A percentile compares a stretch with the other conserved stretches of the same genome.
phyloP scores from a whole-genome alignment of 345 rosid species.

The Sonneratia alba region DNA sequence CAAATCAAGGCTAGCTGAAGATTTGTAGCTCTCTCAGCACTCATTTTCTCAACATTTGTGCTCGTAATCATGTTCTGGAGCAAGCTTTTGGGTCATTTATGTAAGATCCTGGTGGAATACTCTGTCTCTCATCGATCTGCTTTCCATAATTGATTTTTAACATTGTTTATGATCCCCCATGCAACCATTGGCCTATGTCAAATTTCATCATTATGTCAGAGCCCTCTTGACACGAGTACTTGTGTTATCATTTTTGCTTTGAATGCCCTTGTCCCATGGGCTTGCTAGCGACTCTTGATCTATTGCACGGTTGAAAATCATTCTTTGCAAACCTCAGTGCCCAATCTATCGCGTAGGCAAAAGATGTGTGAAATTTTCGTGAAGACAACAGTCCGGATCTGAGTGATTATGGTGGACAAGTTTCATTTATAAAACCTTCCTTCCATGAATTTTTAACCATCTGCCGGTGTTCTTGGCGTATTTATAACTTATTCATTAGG shows the following conservation, averaged over 20 bases:
- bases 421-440: neutral
- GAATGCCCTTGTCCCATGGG: neutral
- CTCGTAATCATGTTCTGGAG: neutral
- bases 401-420: too few relatives aligned
- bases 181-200: neutral
- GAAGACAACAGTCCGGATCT: neutral
- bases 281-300: neutral
- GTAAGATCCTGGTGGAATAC: neutral
- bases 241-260: too few relatives aligned
- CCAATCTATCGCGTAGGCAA: too few relatives aligned
- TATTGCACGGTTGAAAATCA: neutral
- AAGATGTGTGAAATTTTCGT: neutral
- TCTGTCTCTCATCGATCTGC: neutral
- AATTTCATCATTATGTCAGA: too few relatives aligned
- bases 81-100: neutral
- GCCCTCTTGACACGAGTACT: too few relatives aligned
- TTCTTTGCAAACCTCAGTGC: too few relatives aligned
- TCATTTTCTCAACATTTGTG: neutral
- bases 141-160: neutral
- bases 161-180: neutral
- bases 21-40: neutral
- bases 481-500: neutral
- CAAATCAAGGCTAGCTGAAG: neutral
- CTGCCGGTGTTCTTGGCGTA: neutral
- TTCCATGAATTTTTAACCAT: neutral